Evolutionary conservation across 2,329 filamentous ascomycete genomes (phyloP), one percentile per base, ranked within the genome.

Genomic region (Diaporthe humulicola): DNA sequence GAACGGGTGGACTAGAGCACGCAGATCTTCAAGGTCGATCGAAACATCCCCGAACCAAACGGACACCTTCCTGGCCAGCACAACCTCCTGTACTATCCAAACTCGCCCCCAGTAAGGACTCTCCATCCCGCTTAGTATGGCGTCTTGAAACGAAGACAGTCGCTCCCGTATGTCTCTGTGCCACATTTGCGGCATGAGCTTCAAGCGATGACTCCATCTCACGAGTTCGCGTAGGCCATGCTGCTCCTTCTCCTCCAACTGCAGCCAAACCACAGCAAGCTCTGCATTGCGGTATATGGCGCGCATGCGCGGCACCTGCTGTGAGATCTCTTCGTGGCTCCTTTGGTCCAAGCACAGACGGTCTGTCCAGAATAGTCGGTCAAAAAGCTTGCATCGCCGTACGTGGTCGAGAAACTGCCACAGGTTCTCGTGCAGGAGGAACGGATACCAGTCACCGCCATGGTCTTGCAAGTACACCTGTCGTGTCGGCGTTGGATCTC

Each of bases 401-500:
- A 33, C 36, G 6, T 54, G n/a, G 4, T 60, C 25, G n/a, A 72
- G 56, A 6, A 54, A 64, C 0, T 30, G 45, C 70, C 70, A 72
- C 0, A 72, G 57, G 17, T 54, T 64, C 5, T 72, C 70, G 19
- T 72, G 70, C 6, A 72, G 45, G 1, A 33, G 52, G n/a, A 52
- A 42, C 1, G n/a, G 17, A 0, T 25, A n/a, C 57, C 57, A 72
- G 0, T 22, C 6, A 1, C 25, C 3, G 30, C 33, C 8, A 1
- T 33, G 17, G 3, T 42, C 56, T 14, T n/a, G n/a, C 40, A 72
- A 14, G 25, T 54, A 64, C 1, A 72, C 17, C 45, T 14, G 15
- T 7, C 85, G 28, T 10, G 33, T 54, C 8, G 19, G 3, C 33
- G 33, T 4, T 30, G 57, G 10, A 6, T 54, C 15, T 14, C 57